Conservation (phyloP, 78 protist species). For the Fonticula alba region DNA sequence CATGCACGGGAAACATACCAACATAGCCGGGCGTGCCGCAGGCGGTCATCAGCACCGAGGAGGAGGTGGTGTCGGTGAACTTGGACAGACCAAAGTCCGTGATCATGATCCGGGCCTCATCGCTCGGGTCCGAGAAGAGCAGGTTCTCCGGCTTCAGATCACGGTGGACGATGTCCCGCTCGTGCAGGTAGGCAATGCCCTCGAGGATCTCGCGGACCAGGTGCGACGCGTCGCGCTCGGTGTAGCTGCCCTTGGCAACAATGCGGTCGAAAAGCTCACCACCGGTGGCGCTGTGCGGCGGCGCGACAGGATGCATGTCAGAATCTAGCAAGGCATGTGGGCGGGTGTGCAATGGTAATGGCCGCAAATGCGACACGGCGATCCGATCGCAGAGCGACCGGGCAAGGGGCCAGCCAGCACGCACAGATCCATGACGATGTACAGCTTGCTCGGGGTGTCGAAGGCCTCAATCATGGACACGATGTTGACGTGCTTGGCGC, state of each 20-base stretch:
- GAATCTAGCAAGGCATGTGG: too few relatives aligned
- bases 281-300: constrained; percentile 3
- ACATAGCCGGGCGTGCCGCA: too few relatives aligned
- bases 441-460: background rate
- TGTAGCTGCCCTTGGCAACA: background rate
- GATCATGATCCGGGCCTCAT: too few relatives aligned
- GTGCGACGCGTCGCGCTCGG: constrained; percentile 14
- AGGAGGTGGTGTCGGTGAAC: too few relatives aligned
- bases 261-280: constrained; percentile 20
- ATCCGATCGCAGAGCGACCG: too few relatives aligned
- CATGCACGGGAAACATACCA: too few relatives aligned
- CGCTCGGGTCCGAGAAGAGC: background rate
- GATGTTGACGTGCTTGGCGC: background rate
- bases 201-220: background rate
- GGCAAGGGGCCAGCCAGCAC: too few relatives aligned
- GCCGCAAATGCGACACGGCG: too few relatives aligned
- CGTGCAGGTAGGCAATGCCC: constrained; percentile 17
- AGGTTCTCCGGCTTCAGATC: constrained; percentile 28
- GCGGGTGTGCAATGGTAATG: too few relatives aligned
- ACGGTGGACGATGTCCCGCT: constrained; percentile 16
- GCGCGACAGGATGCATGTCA: too few relatives aligned
- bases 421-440: constrained; percentile 3
- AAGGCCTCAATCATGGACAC: background rate
- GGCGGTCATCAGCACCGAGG: too few relatives aligned
- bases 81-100: too few relatives aligned